These are phyloP conservation scores for Suillus bovinus DNA, from an alignment of 768 basidiomycete species.

Conservation along the genomic window DNA sequence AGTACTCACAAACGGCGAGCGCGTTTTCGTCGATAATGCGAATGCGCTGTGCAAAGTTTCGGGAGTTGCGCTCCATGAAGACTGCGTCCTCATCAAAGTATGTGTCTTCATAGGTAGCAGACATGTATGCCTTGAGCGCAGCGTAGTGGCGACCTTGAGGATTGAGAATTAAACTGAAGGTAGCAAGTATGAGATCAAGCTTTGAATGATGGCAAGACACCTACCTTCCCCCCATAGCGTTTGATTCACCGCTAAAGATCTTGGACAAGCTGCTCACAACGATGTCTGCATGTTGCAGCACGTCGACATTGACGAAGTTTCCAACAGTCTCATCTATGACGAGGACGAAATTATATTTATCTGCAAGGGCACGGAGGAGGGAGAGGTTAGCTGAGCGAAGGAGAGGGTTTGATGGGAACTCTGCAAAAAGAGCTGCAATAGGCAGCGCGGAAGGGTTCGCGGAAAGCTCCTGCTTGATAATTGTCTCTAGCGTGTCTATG, in stretches of 20 bases:
- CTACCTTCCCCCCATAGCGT: slow-evolving; percentile 98
- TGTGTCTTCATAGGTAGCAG: slow-evolving; percentile 70
- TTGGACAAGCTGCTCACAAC: slow-evolving; percentile 92
- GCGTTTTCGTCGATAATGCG: slow-evolving; percentile 79
- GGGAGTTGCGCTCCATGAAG: slow-evolving; percentile 98
- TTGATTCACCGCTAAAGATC: slow-evolving; percentile 91
- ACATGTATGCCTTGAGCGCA: slow-evolving; percentile 60
- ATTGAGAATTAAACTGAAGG: slow-evolving; percentile 79
- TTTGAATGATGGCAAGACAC: slow-evolving; percentile 22
- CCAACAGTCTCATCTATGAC: slow-evolving; percentile 95
- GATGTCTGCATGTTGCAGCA: slow-evolving; percentile 83
- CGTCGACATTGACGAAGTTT: slow-evolving; percentile 91
- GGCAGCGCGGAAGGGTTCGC: slow-evolving; percentile 50
- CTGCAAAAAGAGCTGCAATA: slow-evolving; percentile 81
- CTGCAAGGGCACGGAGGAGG: slow-evolving; percentile 74
- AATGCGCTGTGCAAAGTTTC: slow-evolving; percentile 81
- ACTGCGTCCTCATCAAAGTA: slow-evolving; percentile 93
- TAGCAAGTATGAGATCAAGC: slow-evolving; percentile 1
- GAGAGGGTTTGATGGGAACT: slow-evolving; percentile 95
- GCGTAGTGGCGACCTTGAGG: slow-evolving; percentile 71
- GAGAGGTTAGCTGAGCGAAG: slow-evolving; percentile 81
- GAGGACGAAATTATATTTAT: slow-evolving; percentile 85
- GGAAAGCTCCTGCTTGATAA: slow-evolving; percentile 50
- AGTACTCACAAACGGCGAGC: slow-evolving; percentile 77
- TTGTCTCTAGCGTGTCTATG: slow-evolving; percentile 66